phyloP scores from a whole-genome alignment of 2,329 filamentous ascomycete species.

The Alternaria sp. region DNA sequence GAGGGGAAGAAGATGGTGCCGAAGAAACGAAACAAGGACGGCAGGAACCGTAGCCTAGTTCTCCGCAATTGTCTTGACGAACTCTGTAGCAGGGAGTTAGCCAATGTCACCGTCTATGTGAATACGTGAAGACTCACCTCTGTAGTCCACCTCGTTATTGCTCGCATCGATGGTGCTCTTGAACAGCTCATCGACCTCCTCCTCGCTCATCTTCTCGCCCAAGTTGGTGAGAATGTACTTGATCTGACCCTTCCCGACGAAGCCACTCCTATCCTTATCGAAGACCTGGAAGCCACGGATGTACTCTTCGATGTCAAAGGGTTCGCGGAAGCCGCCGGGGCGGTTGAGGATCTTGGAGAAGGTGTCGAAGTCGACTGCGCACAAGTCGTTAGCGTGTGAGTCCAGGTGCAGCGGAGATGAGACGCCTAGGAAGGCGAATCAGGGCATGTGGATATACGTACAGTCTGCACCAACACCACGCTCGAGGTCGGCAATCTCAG shows the following conservation, averaged over 20 bases:
- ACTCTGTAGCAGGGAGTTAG: slow-evolving; percentile 32
- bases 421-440: neutral
- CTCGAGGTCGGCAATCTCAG: slow-evolving; percentile 92
- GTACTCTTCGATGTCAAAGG: slow-evolving; percentile 97
- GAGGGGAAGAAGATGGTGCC: neutral
- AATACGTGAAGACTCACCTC: slow-evolving; percentile 63
- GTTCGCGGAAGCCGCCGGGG: slow-evolving; percentile 96
- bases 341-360: slow-evolving; percentile 97
- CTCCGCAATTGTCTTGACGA: slow-evolving; percentile 49
- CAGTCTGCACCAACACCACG: slow-evolving; percentile 88
- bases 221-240: slow-evolving; percentile 98
- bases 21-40: neutral
- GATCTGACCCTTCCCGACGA: slow-evolving; percentile 96
- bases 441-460: slow-evolving; percentile 60
- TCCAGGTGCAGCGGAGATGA: neutral
- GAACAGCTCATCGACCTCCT: slow-evolving; percentile 97
- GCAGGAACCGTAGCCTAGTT: slow-evolving; percentile 31
- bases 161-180: slow-evolving; percentile 93
- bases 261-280: slow-evolving; percentile 98
- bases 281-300: slow-evolving; percentile 99
- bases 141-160: slow-evolving; percentile 97
- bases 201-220: slow-evolving; percentile 99
- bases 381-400: slow-evolving; percentile 2
- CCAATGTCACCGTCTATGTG: neutral
- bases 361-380: slow-evolving; percentile 91